Evolutionary conservation across 192 early-diverging fungal species (phyloP), one percentile per base, ranked within the genome.

Genomic region (Phlyctochytrium bullatum): DNA sequence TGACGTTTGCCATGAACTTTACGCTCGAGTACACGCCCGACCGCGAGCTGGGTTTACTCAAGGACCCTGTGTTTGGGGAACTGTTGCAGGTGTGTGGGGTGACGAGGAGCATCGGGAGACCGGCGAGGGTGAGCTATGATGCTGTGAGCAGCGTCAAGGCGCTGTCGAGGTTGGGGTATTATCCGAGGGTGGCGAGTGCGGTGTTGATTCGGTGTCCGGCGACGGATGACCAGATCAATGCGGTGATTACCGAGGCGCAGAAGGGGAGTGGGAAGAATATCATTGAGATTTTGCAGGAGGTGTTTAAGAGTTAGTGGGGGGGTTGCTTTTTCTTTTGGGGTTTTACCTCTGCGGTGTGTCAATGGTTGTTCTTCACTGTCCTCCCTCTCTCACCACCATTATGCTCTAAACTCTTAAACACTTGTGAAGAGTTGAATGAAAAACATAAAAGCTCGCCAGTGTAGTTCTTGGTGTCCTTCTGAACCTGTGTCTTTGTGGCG

Each of bases 81-180:
- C 34, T 75, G 25, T 59, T 69, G 6, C 66, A 69, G 32, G 69
- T 63, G 16, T 75, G 73, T 53, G 65, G 65, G n/a, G 62, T 75
- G 17, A 61, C 54, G 12, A 57, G 54, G 20, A 6, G 10, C 6
- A 57, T 20, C 12, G 12, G 25, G 54, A 10, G 54, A 10, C 54
- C 54, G 14, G 54, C 54, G 14, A 14, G 25, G 54, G 54, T 57
- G 20, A 10, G 6, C 25, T 57, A 57, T 25, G 16, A 14, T 14
- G 54, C 54, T 25, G 25, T 28, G 14, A 57, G 54, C 54, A 14
- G 6, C 54, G 54, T 57, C 20, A 57, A 28, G 20, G 6, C 12
- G 12, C 54, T 57, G 14, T 6, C 14, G 14, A 28, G 10, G 54
- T 24, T 57, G 4, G 54, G 54, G 27, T 57, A 57, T 25, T 14